Evolutionary conservation across 257 asterid genomes (phyloP).

Genomic region (Nicotiana noctiflora): DNA sequence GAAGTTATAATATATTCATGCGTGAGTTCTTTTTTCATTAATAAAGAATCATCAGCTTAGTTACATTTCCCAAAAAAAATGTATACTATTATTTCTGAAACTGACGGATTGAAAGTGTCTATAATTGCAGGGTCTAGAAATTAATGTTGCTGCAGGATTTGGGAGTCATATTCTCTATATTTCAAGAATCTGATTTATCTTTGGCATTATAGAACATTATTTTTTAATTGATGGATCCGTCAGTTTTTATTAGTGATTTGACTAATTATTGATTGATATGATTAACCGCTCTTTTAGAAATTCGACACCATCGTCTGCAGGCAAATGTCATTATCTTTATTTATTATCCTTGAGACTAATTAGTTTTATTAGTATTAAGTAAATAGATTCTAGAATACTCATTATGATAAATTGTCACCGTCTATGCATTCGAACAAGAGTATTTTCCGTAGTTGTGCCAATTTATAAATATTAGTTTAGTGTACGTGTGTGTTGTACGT

Average conservation of each 20-base stretch:
- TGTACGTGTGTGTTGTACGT: too few species aligned
- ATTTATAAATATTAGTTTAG: not conserved
- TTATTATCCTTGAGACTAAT: too few species aligned
- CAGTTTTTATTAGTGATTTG: not conserved
- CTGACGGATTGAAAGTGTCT: not conserved
- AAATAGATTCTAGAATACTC: not conserved
- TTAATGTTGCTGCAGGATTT: not conserved
- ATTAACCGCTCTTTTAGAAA: not conserved
- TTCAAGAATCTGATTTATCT: not conserved
- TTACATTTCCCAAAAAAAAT: not conserved
- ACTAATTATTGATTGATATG: not conserved
- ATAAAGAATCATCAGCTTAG: not conserved
- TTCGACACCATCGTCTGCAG: not conserved
- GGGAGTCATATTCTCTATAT: not conserved
- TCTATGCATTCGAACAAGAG: not conserved
- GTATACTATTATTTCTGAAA: not conserved
- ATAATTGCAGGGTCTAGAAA: slow-evolving; percentile 1
- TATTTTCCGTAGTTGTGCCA: not conserved
- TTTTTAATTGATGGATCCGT: not conserved
- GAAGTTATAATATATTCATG: not conserved
- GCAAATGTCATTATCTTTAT: not conserved
- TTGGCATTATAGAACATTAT: not conserved
- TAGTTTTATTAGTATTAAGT: not conserved
- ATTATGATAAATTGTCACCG: not conserved
- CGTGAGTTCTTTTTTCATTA: not conserved